Conservation (phyloP, 1,284 basidiomycete genomes). For the Schizophyllum commune region DNA sequence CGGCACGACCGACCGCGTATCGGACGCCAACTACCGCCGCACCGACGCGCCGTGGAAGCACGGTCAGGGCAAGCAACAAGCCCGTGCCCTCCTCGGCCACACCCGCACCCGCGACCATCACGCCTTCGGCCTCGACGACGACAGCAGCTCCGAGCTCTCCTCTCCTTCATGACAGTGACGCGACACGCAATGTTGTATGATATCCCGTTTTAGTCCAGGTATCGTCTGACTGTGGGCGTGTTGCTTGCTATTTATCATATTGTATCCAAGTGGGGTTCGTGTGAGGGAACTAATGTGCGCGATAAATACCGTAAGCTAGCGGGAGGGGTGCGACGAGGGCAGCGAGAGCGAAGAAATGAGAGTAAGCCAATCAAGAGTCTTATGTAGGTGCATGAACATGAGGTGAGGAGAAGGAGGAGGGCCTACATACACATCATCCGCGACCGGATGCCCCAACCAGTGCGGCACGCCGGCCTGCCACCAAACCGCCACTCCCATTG, state of each 20-base stretch:
- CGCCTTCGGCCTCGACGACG: neutral
- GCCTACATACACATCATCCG: neutral
- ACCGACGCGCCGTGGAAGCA: slow-evolving; percentile 29
- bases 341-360: neutral
- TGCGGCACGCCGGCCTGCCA: neutral
- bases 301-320: neutral
- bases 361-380: neutral
- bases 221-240: neutral
- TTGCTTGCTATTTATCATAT: neutral
- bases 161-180: neutral
- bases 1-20: slow-evolving; percentile 34
- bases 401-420: too few relatives aligned
- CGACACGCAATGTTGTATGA: neutral
- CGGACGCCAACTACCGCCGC: slow-evolving; percentile 20
- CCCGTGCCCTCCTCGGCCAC: slow-evolving; percentile 7
- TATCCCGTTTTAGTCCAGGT: neutral
- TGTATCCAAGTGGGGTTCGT: neutral
- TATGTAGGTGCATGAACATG: too few relatives aligned
- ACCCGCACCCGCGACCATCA: neutral
- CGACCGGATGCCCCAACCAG: neutral
- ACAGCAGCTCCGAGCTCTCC: neutral
- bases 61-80: slow-evolving; percentile 25
- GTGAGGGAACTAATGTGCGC: neutral
- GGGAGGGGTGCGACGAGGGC: neutral
- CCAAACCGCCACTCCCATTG: neutral